Percentiles rank a stretch among this genome's conserved stretches.
Conservation (phyloP, 192 early-diverging fungal species). For the Entomortierella parvispora region DNA sequence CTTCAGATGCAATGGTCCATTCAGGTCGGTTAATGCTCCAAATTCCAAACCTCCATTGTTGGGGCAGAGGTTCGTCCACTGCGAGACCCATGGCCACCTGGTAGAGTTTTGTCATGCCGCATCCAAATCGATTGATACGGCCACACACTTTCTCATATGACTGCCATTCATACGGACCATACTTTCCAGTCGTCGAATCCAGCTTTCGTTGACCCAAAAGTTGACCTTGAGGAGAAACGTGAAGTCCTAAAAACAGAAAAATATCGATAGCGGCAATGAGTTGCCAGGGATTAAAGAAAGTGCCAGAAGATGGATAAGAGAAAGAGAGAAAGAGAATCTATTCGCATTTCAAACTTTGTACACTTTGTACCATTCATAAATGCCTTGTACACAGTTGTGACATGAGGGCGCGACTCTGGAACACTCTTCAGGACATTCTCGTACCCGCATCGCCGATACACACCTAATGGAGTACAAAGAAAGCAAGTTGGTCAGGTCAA, state of each 20-base stretch:
- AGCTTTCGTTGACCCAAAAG: conserved; percentile 67
- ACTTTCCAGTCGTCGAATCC: conserved; percentile 58
- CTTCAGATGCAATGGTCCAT: conserved; percentile 77
- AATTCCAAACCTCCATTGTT: conserved; percentile 65
- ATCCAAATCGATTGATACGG: conserved; percentile 69
- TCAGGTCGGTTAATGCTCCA: conserved; percentile 80
- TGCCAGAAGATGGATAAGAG: neutral
- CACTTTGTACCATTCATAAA: conserved; percentile 14
- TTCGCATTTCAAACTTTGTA: too few relatives aligned
- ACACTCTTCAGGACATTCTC: neutral
- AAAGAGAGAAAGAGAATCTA: too few relatives aligned
- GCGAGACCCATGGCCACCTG: conserved; percentile 1
- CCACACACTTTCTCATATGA: conserved; percentile 68
- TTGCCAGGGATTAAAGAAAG: neutral
- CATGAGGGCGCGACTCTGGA: conserved; percentile 9
- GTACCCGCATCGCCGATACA: conserved; percentile 12
- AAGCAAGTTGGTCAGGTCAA: neutral
- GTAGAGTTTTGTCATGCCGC: conserved; percentile 66
- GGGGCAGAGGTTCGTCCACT: neutral
- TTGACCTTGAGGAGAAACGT: conserved; percentile 55
- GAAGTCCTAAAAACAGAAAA: conserved; percentile 47
- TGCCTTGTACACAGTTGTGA: conserved; percentile 15
- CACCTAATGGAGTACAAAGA: neutral
- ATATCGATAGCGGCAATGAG: neutral
- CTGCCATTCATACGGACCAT: conserved; percentile 72